Conservation (phyloP, 305 asterid genomes). For the Rubia peregrina region DNA sequence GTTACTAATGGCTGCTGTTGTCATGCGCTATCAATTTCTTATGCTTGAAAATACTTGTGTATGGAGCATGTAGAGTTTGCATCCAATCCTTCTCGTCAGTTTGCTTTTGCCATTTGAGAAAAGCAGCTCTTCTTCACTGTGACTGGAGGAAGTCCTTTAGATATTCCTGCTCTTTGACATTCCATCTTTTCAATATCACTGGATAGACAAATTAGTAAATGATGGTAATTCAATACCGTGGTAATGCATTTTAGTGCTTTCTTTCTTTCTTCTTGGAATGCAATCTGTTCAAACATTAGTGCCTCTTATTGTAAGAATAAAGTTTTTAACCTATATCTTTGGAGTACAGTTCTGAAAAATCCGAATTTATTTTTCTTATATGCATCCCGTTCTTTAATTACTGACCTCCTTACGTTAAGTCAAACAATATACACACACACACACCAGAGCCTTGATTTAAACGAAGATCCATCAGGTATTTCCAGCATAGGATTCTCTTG, state of each 20-base stretch:
- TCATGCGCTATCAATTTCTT: not conserved
- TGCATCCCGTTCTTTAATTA: not conserved
- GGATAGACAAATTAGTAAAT: not conserved
- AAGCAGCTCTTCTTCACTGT: not conserved
- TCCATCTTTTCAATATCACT: not conserved
- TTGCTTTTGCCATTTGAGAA: not conserved
- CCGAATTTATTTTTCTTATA: not conserved
- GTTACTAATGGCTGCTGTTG: not conserved
- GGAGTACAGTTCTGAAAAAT: not conserved
- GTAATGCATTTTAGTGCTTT: not conserved
- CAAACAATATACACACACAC: not conserved
- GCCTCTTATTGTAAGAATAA: not conserved
- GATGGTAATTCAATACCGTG: not conserved
- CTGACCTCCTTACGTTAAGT: not conserved
- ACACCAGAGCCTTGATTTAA: not conserved
- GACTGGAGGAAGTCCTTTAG: no score
- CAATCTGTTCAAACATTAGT: not conserved
- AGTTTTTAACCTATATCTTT: not conserved
- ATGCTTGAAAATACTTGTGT: not conserved
- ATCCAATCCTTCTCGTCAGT: not conserved
- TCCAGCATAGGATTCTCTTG: not conserved
- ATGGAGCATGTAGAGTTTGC: not conserved
- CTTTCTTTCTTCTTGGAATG: not conserved
- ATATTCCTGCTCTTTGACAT: not conserved
- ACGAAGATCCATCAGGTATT: not conserved